Base-by-base conservation (phyloP, 345 rosid genomes). In the Brassica rapa region DNA sequence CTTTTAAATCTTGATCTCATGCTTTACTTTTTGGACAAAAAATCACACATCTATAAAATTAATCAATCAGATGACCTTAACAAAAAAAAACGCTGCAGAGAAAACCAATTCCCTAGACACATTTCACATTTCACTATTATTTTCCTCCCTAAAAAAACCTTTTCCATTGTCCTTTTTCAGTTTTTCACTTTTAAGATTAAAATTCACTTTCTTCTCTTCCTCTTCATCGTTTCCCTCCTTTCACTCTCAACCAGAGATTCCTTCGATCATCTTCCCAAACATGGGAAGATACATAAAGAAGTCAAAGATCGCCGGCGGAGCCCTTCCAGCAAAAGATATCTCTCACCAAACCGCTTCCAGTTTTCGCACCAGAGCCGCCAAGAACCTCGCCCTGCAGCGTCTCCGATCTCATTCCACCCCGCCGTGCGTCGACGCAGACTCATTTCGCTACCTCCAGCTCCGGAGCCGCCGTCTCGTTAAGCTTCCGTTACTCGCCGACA, bases 231-330 rank as follows among this genome's bases (percentile, higher is more conserved):
- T 82, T 62, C 80, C 72, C 77, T 76, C 77, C 74, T 78, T 72
- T 66, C 68, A 3, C 80, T 70, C 68, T 70, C 77, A 3, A 29
- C 77, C 53, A 19, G 61, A 74, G 72, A 74, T 64, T 60, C 72
- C 19, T 7, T 27, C 8, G 8, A 14, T 33, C 0, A 72, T 32
- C 51, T 72, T 14, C 37, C 68, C 43, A 5, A 7, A 71, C 78
- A 89, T 88, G 92, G 94, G 94, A 0, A 88, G 85, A 85, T 90
- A 85, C 87, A 85, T 88, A 74, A 90, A 84, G 81, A 90, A 88
- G 68, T 84, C 89, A 12, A 86, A 86, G 74, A 39, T 82, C 72
- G 19, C 84, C 51, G 84, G 82, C 51, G 85, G 82, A 25, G 90
- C 82, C 66, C 24, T 85, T 9, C 78, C 84, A 8, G 73, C 83